Conservation (phyloP, 257 asterid species). For the Solanum lignicaule region DNA sequence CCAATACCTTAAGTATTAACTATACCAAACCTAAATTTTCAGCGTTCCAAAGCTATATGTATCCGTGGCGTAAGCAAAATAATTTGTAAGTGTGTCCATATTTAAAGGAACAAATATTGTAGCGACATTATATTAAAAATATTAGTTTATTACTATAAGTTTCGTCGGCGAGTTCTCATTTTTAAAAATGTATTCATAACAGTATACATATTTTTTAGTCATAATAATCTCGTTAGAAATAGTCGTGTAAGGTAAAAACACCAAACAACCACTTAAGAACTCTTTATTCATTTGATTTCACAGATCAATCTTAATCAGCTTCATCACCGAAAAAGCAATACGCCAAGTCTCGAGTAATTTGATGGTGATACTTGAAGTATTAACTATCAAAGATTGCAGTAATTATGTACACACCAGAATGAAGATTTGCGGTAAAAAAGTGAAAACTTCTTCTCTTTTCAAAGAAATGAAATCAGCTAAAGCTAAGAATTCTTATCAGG, state of each 20-base stretch:
- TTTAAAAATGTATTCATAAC: background rate
- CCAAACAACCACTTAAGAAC: background rate
- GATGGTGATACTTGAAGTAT: too few species aligned
- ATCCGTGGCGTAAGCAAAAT: fast-evolving
- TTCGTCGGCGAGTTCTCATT: background rate
- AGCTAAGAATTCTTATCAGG: background rate
- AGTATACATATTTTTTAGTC: background rate
- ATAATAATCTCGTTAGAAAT: background rate
- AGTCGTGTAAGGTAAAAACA: background rate
- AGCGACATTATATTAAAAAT: too few species aligned
- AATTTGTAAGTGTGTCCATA: too few species aligned
- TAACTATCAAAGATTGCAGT: too few species aligned
- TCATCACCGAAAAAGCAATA: background rate
- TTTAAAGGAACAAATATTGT: background rate
- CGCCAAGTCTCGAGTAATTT: background rate
- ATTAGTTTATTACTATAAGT: too few species aligned
- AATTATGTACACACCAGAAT: background rate
- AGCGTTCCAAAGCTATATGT: background rate
- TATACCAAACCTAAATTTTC: too few species aligned
- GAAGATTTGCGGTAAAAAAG: background rate
- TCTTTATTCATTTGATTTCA: background rate
- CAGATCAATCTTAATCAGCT: background rate
- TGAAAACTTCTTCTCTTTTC: background rate
- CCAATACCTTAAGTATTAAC: background rate
- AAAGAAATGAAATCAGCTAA: background rate